These are phyloP conservation scores for Rhazya stricta DNA, from an alignment of 257 asterid genomes.

Conservation along the genomic window DNA sequence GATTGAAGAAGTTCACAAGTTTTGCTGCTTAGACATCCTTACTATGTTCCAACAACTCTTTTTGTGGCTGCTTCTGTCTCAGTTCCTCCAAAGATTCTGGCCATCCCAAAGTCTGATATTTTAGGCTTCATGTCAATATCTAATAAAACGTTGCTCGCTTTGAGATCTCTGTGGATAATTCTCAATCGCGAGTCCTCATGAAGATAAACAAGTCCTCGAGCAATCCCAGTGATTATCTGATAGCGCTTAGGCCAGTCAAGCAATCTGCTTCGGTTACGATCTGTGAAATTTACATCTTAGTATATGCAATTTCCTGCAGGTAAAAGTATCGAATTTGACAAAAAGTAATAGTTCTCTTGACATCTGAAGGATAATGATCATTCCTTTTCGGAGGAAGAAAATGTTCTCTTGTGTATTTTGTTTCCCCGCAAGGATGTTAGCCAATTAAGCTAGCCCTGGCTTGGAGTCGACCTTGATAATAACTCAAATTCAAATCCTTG, in stretches of 20 bases:
- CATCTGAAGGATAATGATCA: not conserved
- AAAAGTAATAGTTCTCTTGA: not conserved
- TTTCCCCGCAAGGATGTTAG: not conserved
- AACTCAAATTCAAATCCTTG: not conserved
- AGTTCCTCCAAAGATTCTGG: conserved; percentile 34
- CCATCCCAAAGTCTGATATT: conserved; percentile 49
- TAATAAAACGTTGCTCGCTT: conserved; percentile 39
- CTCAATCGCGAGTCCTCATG: conserved; percentile 44
- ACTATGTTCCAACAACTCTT: conserved; percentile 36
- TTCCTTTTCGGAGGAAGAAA: not conserved
- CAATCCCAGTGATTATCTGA: conserved; percentile 33
- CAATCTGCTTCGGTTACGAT: not conserved
- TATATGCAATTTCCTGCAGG: not conserved
- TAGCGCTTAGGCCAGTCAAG: conserved; percentile 24
- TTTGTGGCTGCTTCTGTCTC: conserved; percentile 24
- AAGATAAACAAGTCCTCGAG: conserved; percentile 45
- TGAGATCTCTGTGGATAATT: conserved; percentile 47
- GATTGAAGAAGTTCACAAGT: not conserved
- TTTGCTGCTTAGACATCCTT: not conserved
- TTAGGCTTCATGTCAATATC: conserved; percentile 41
- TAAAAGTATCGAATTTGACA: not conserved
- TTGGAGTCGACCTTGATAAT: not conserved
- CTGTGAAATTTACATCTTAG: conserved; percentile 8
- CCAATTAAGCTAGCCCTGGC: no score
- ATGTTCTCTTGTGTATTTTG: not conserved